Evolutionary conservation across 768 basidiomycete genomes (phyloP).

Genomic region (Russula virescens): DNA sequence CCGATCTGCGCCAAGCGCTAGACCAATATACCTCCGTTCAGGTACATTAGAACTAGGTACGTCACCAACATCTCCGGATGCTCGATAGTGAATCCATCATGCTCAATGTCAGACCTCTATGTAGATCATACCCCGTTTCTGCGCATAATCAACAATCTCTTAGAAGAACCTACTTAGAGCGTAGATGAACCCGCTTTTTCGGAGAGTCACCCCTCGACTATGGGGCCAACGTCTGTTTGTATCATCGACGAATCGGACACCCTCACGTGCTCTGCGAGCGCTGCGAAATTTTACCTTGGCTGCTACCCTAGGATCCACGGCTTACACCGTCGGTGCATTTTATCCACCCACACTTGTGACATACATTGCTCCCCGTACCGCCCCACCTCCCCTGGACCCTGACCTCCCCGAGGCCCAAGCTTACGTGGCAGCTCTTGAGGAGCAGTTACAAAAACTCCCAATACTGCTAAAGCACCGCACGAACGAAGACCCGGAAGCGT

Average conservation of each 20-base stretch:
- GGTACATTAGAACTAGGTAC: neutral
- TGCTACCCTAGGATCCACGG: constrained; percentile 21
- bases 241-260: neutral
- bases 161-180: neutral
- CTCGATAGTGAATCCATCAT: neutral
- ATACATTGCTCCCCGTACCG: constrained; percentile 68
- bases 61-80: neutral
- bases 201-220: neutral
- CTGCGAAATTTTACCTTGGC: constrained; percentile 11
- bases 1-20: neutral
- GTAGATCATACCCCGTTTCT: neutral
- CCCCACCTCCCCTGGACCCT: constrained; percentile 63
- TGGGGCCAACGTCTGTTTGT: neutral
- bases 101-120: neutral
- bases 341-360: constrained; percentile 63
- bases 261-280: neutral
- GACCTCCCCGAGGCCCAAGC: constrained; percentile 53
- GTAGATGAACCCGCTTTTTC: neutral
- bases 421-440: constrained; percentile 58
- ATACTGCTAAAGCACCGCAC: constrained; percentile 48
- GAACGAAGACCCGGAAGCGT: constrained; percentile 46
- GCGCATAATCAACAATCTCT: neutral
- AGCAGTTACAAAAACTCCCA: constrained; percentile 58
- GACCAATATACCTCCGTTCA: neutral
- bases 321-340: constrained; percentile 53